Base-by-base conservation (phyloP, 1,284 basidiomycete species). In the Malassezia psittaci region DNA sequence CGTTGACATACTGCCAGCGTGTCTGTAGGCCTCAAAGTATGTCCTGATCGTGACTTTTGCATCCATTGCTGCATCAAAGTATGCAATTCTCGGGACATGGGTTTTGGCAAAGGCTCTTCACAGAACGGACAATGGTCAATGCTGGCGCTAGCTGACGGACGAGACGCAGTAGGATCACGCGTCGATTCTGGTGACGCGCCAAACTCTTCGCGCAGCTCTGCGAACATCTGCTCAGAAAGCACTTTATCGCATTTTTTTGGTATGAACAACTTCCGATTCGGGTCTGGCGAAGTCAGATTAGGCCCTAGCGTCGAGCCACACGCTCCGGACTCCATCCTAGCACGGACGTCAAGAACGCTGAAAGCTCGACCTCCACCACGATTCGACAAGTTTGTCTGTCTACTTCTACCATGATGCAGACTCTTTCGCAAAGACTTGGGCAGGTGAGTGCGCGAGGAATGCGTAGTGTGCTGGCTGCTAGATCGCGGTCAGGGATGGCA, bases 1-100 rank as follows among this genome's bases (percentile, higher is more conserved):
- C 46, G 44, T 18, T 57, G 50, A 36, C 55, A 57, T 5, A 57
- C 55, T 9, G 50, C 51, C 11, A 57, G 35, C 16, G 55, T 57
- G 41, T 57, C 55, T 8, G 55, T 57, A 18, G 55, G 46, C 7
- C 55, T 50, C 7, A 57, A 33, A 8, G 36, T 33, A 3, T 37
- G 32, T 13, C 55, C 55, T 10, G 11, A 24, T 13, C 33, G 19
- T 16, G 37, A 10, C 11, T 37, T 35, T 21, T 43, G 45, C 15
- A 21, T 19, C 55, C 55, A 57, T 12, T 52, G 41, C 8, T 35
- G 38, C 7, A 46, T 51, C 48, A 52, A 15, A 10, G 42, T 35
- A 3, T 16, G 39, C 1, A 57, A 46, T 34, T 19, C 34, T 5
- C 3, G 11, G 1, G 55, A 52, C 21, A 38, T 38, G 6, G 55